Evolutionary conservation across 257 asterid species (phyloP).

Genomic region (Penstemon newberryi): DNA sequence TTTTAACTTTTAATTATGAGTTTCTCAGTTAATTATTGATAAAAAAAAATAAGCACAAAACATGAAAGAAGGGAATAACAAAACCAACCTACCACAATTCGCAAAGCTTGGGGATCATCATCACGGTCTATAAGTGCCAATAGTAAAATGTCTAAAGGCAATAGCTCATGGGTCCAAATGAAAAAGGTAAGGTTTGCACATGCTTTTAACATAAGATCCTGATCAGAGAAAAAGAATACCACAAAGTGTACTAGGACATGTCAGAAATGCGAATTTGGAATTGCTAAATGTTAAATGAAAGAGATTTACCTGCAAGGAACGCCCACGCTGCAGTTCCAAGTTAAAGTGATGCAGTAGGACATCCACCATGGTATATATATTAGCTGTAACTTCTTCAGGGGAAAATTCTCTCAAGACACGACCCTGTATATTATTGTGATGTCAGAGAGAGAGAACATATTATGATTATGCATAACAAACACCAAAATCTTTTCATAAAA

Average conservation of each 20-base stretch:
- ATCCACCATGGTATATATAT: slow-evolving; percentile 94
- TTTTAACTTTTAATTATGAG: too few relatives aligned
- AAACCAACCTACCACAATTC: slow-evolving; percentile 72
- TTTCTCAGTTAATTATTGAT: too few relatives aligned
- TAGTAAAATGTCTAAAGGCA: slow-evolving; percentile 85
- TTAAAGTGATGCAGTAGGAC: slow-evolving; percentile 84
- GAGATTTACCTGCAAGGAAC: slow-evolving; percentile 75
- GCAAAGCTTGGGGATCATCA: slow-evolving; percentile 92
- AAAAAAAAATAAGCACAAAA: background rate
- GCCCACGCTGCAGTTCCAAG: slow-evolving; percentile 89
- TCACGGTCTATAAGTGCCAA: slow-evolving; percentile 94
- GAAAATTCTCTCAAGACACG: slow-evolving; percentile 92
- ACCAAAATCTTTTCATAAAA: slow-evolving; percentile 9
- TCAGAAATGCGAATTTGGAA: slow-evolving; percentile 11
- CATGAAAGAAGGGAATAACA: slow-evolving; percentile 26
- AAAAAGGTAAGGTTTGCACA: slow-evolving; percentile 79
- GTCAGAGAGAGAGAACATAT: slow-evolving; percentile 20
- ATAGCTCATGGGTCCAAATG: slow-evolving; percentile 92
- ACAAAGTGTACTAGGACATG: slow-evolving; percentile 7
- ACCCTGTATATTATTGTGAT: slow-evolving; percentile 52
- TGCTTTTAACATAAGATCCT: slow-evolving; percentile 91
- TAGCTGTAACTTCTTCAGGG: slow-evolving; percentile 96
- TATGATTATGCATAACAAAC: slow-evolving; percentile 10
- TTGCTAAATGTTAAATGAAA: slow-evolving; percentile 18
- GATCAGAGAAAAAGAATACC: slow-evolving; percentile 33